Base-by-base conservation (phyloP, 805 yeast species). In the Candida sithepensis region DNA sequence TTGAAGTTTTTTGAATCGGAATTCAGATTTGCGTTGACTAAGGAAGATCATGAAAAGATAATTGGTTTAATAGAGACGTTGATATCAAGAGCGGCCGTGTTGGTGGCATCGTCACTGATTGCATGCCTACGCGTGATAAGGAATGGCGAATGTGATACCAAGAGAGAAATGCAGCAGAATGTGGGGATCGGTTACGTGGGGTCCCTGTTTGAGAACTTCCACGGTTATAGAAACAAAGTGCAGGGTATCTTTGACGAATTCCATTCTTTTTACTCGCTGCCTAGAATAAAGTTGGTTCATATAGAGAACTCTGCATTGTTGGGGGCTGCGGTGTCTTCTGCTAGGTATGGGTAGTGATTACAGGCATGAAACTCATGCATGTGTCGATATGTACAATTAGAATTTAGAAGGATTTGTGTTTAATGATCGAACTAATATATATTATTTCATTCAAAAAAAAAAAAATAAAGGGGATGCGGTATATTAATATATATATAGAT, bases 301-400 rank as follows among this genome's bases (percentile, higher is more conserved):
- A 61, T 77, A 24, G 72, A 69, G n/a, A 67, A 77, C 53, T 74
- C 79, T 46, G 71, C 77, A 9, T 65, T 77, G 10, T 63, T 76
- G 30, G 83, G 83, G 5, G 78, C 81, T 23, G 82, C 79, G 9
- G 73, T 78, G 36, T 79, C 79, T 16, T 79, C 81, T 16, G 52
- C 44, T 10, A 8, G 16, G 12, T 43, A 9, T 8, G 13, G n/a
- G n/a, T n/a, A n/a, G n/a, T n/a, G n/a, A n/a, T n/a, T n/a, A n/a
- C n/a, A n/a, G n/a, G n/a, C n/a, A n/a, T n/a, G n/a, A n/a, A n/a
- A n/a, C n/a, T n/a, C n/a, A n/a, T n/a, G n/a, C n/a, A 22, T 10
- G 16, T 8, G 30, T 12, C 4, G 5, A 7, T 22, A 7, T 39
- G 13, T 23, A 39, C 23, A 18, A 34, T 7, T 16, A n/a, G 38